Evolutionary conservation across 139 green algal genomes (phyloP), one percentile per base, ranked within the genome.

Genomic region (Volvox reticuliferus): DNA sequence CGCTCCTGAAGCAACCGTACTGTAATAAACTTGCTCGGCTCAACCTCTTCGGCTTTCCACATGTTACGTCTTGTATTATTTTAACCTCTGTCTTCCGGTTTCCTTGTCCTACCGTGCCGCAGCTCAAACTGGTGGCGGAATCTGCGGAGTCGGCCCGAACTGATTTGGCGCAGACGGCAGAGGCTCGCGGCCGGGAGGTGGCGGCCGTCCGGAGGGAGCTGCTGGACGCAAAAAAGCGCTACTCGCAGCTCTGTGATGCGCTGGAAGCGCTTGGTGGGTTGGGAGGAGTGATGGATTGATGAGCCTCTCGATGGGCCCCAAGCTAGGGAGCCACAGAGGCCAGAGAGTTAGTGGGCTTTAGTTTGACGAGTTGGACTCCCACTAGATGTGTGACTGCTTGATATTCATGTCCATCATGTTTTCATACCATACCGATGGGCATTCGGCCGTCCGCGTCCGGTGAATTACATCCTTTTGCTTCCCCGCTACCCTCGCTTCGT

Each of bases 111-210:
- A 3, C 5, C 76, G 30, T 19, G 6, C 76, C 32, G 61, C 86
- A 83, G 71, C 69, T 76, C 1, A 62, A 18, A 0, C 1, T 55
- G 14, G 50, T 44, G 2, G 50, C 71, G 13, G 86, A 90, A 75
- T 36, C 86, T 1, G 86, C 86, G 1, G 86, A 90, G 73, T 2
- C 73, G 2, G 44, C 86, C 44, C 86, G 86, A 12, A 26, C 50
- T 26, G 87, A 91, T 26, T 62, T 91, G 87, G 35, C 6, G 24
- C 76, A 68, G 61, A 67, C 75, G 24, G 87, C 69, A 62, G 87
- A 91, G 76, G 87, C 76, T 9, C 87, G 87, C 1, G 76, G 76
- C 1, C 71, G 87, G 3, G 87, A 91, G 87, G 87, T 91, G 87
- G 76, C 61, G 24, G 87, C 76, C 44, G 76, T 91, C 33, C 76